phyloP scores from a whole-genome alignment of 345 rosid species.

The Salix exigua region DNA sequence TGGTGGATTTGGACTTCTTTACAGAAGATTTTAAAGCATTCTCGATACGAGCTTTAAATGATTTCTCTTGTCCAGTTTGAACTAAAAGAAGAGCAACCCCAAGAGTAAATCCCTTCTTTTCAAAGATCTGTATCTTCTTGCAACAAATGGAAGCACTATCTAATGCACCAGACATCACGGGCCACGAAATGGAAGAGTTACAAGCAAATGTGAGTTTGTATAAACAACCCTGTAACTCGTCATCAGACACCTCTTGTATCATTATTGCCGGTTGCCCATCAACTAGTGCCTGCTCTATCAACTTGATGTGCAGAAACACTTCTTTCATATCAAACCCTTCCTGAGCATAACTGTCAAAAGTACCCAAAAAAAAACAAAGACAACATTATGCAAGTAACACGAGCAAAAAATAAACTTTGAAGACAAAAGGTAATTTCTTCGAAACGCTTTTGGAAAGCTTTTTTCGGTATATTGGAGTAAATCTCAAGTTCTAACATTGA shows the following conservation, averaged over 20 bases:
- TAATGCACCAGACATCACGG: slow-evolving; percentile 71
- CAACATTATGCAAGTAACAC: neutral
- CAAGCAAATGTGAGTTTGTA: slow-evolving; percentile 78
- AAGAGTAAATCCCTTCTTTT: slow-evolving; percentile 85
- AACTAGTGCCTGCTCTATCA: slow-evolving; percentile 88
- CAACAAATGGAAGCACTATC: slow-evolving; percentile 74
- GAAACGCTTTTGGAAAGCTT: neutral
- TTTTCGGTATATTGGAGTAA: neutral
- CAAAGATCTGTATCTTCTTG: slow-evolving; percentile 86
- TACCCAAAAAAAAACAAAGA: neutral
- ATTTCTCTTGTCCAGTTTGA: slow-evolving; percentile 58
- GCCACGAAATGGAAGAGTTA: slow-evolving; percentile 74
- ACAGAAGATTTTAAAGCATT: slow-evolving; percentile 68
- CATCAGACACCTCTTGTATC: slow-evolving; percentile 66
- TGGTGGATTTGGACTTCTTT: slow-evolving; percentile 51
- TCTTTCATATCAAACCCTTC: slow-evolving; percentile 95
- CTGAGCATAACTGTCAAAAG: slow-evolving; percentile 67
- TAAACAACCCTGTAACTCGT: slow-evolving; percentile 49
- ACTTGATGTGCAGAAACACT: slow-evolving; percentile 81
- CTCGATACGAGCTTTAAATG: slow-evolving; percentile 59
- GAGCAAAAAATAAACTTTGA: neutral
- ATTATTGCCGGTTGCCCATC: slow-evolving; percentile 69
- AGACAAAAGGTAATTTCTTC: neutral
- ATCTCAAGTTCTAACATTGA: neutral
- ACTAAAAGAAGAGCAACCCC: slow-evolving; percentile 65